These are phyloP conservation scores for Huiozyma naganishii DNA, from an alignment of 805 yeast genomes.

Conservation along the genomic window DNA sequence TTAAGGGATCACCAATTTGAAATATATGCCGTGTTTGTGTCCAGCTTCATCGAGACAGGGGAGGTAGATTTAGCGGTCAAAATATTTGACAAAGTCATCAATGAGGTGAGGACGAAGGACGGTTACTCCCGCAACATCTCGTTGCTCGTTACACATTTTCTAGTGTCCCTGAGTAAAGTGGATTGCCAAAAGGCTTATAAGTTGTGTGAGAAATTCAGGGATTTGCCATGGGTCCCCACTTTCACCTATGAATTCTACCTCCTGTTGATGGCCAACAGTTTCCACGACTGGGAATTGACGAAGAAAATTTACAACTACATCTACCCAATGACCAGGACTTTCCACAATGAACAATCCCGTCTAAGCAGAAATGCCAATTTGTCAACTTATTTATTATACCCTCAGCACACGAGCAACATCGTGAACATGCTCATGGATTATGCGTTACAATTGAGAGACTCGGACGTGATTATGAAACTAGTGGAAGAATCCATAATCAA, in stretches of 20 bases:
- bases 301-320: conserved; percentile 30
- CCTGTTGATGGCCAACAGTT: conserved; percentile 26
- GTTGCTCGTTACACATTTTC: conserved; percentile 34
- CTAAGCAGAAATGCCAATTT: background rate
- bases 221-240: conserved; percentile 32
- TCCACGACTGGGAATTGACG: conserved; percentile 26
- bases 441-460: conserved; percentile 22
- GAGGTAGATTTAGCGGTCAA: conserved; percentile 42
- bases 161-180: conserved; percentile 29
- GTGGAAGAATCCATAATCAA: conserved; percentile 32
- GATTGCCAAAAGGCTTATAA: conserved; percentile 28
- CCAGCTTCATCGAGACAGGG: conserved; percentile 41
- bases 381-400: conserved; percentile 17
- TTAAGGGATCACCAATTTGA: conserved; percentile 32
- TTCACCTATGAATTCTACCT: conserved; percentile 31
- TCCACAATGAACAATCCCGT: conserved; percentile 1
- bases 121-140: conserved; percentile 30
- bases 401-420: conserved; percentile 16
- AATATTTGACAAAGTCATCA: conserved; percentile 44
- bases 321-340: conserved; percentile 25
- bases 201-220: conserved; percentile 29
- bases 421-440: conserved; percentile 19
- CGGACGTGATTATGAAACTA: conserved; percentile 27
- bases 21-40: conserved; percentile 42
- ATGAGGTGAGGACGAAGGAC: conserved; percentile 31